Conservation (phyloP, 2,329 filamentous ascomycete species). For the Colletotrichum liaoningense region DNA sequence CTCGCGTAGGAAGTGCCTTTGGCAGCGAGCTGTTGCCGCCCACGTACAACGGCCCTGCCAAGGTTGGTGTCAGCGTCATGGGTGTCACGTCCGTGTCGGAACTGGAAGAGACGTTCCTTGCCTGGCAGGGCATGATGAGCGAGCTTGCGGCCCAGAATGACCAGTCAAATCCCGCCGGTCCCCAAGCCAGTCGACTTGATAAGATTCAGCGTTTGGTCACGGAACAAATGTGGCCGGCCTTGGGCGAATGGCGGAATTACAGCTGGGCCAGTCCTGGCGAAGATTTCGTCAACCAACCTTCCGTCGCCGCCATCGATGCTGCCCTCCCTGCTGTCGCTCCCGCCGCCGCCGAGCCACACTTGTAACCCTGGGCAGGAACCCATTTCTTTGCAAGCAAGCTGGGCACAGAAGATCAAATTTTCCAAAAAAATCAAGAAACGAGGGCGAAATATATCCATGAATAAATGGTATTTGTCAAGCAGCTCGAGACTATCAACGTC, state of each 20-base stretch:
- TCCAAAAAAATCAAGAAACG: not conserved
- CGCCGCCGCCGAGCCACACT: slow-evolving; percentile 10
- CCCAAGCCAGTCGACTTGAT: slow-evolving; percentile 38
- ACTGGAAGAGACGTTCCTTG: slow-evolving; percentile 69
- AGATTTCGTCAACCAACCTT: slow-evolving; percentile 52
- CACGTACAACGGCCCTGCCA: slow-evolving; percentile 36
- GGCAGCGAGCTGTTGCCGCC: slow-evolving; percentile 46
- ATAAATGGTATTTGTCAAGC: slow-evolving; percentile 10
- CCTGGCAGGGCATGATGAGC: slow-evolving; percentile 67
- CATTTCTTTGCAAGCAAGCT: not conserved
- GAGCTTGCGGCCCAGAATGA: slow-evolving; percentile 47
- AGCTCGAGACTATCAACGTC: not conserved
- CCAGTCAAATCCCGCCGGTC: slow-evolving; percentile 31
- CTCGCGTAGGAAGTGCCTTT: slow-evolving; percentile 56
- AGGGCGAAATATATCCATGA: not conserved
- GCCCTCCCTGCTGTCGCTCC: slow-evolving; percentile 1
- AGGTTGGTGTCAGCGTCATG: slow-evolving; percentile 70
- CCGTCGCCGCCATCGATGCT: slow-evolving; percentile 29
- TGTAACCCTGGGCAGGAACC: not conserved
- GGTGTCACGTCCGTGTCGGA: slow-evolving; percentile 73
- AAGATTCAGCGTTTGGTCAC: slow-evolving; percentile 49
- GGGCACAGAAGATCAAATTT: not conserved
- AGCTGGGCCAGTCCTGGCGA: slow-evolving; percentile 71
- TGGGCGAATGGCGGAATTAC: slow-evolving; percentile 73
- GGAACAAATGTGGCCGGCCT: slow-evolving; percentile 62